phyloP scores from a whole-genome alignment of 1,284 basidiomycete species.

The Tilletia indica region DNA sequence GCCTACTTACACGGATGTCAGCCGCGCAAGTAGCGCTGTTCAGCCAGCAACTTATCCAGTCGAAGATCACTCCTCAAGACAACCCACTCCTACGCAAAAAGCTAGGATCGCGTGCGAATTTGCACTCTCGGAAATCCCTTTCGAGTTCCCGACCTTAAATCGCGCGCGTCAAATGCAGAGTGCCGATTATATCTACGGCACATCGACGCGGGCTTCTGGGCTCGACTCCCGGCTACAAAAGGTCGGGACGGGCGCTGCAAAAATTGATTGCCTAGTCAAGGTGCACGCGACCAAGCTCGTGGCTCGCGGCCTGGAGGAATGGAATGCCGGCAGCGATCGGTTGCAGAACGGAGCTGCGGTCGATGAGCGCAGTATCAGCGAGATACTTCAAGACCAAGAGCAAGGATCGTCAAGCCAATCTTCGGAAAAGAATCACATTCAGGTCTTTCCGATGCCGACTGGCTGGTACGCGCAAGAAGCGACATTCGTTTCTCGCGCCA shows the following conservation, averaged over 20 bases:
- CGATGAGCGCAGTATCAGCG: constrained; percentile 55
- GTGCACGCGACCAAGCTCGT: constrained; percentile 57
- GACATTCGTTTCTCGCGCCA: constrained; percentile 56
- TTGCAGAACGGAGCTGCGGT: constrained; percentile 48
- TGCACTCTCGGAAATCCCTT: constrained; percentile 59
- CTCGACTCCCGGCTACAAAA: constrained; percentile 58
- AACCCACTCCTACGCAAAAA: not conserved
- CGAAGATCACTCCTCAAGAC: no score
- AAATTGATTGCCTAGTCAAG: constrained; percentile 61
- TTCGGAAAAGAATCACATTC: constrained; percentile 35
- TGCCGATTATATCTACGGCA: constrained; percentile 58
- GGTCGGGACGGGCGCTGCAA: constrained; percentile 58
- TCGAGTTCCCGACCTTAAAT: constrained; percentile 60
- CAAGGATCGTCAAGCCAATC: constrained; percentile 17
- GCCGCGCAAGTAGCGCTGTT: not conserved
- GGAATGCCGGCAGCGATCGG: constrained; percentile 36
- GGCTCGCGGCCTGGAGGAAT: constrained; percentile 34
- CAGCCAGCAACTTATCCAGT: no score
- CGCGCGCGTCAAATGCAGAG: constrained; percentile 54
- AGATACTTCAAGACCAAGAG: constrained; percentile 55
- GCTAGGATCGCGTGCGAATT: constrained; percentile 57
- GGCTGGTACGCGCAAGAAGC: constrained; percentile 60
- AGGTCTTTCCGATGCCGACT: constrained; percentile 58
- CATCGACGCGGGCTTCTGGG: constrained; percentile 41
- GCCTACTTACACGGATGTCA: not conserved